Evolutionary conservation across 345 rosid genomes (phyloP), one percentile per base, ranked within the genome.

Genomic region (Gossypium turneri): DNA sequence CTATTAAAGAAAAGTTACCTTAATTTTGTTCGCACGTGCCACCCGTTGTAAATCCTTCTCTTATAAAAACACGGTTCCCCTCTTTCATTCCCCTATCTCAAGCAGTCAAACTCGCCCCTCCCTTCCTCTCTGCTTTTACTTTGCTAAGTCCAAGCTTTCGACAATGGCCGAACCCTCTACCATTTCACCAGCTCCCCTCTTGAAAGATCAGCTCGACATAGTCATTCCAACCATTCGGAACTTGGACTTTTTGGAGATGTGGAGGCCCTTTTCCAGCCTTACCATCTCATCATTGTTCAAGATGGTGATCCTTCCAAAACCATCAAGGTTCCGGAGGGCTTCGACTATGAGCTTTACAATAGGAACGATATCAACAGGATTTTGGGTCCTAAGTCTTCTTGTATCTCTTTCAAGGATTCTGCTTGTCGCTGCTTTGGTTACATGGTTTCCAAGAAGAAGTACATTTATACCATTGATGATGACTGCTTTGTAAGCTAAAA

Each of bases 401-500:
- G 94, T 65, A 90, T 90, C 67, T 90, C 94, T 34, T 90, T 82
- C 80, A 87, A 88, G 81, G 94, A 90, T 67, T 87, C 90, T 67
- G 92, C 88, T 53, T 90, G 94, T 67, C 74, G 94, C 25, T 90
- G 92, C 81, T 92, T 92, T 19, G 97, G 97, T 13, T 92, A 71
- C 83, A 81, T 92, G 92, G 88, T 90, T 20, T 92, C 97, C 60
- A 89, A 92, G 80, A 92, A 90, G 88, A 92, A 92, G 85, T 92
- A 92, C 74, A 77, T 92, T 81, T 92, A 77, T 81, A 92, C 97
- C 76, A 92, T 92, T 74, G 97, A 92, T 66, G 97, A 92, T 77
- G 97, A 92, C 79, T 92, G 97, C 86, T 92, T 90, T 81, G 97
- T 92, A 82, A 89, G 95, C 82, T 4, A 15, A 55, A 60, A 51